Percentiles rank a stretch among this genome's conserved stretches.
Evolutionary conservation across 306 rosid species (phyloP).

Genomic region (Castanea mollissima): DNA sequence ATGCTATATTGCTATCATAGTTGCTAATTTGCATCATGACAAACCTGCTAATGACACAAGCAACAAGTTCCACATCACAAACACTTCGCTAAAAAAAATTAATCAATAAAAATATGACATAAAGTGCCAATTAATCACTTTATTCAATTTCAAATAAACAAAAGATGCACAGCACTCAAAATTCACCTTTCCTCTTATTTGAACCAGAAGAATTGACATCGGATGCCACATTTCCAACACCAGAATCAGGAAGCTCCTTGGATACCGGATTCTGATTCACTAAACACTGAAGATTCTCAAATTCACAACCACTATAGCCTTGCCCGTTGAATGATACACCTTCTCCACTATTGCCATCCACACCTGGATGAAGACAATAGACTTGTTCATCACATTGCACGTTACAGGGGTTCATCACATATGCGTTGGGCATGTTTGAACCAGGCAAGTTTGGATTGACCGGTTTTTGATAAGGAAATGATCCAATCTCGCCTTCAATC

Average conservation of each 20-base stretch:
- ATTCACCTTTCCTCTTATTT: conserved; percentile 64
- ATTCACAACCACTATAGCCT: conserved; percentile 66
- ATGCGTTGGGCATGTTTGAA: conserved; percentile 44
- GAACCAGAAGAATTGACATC: conserved; percentile 40
- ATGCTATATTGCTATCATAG: background rate
- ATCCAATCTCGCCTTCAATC: conserved; percentile 94
- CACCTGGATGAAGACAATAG: conserved; percentile 61
- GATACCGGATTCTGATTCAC: conserved; percentile 56
- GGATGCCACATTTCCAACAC: conserved; percentile 42
- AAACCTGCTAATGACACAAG: background rate
- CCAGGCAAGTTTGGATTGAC: conserved; percentile 33
- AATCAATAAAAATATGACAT: conserved; percentile 12
- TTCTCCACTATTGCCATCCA: conserved; percentile 58
- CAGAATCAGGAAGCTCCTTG: conserved; percentile 59
- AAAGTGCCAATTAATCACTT: background rate
- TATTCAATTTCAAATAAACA: background rate
- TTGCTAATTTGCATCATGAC: background rate
- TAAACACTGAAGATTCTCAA: conserved; percentile 76
- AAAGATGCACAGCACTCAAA: background rate
- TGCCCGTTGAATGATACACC: conserved; percentile 39
- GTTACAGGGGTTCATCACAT: conserved; percentile 80
- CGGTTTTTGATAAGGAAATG: conserved; percentile 83
- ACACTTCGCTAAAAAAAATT: background rate
- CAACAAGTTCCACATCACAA: conserved; percentile 21
- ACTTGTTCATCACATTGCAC: conserved; percentile 79